Base-by-base conservation (phyloP, 108 stramenopile species). In the Licmophora abbreviata region DNA sequence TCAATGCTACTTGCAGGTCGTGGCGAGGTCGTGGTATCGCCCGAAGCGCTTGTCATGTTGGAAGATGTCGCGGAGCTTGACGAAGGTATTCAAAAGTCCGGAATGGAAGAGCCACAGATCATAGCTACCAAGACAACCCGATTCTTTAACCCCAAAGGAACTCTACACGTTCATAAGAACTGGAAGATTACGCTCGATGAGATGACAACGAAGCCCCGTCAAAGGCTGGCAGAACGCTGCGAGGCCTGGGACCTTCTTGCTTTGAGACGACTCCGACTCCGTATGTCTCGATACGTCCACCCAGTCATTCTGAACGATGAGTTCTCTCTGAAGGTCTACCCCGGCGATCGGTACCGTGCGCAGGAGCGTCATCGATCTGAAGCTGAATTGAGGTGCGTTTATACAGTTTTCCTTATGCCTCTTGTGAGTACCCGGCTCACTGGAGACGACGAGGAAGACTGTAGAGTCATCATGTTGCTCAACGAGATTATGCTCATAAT, bases 211-310 rank as follows among this genome's bases (percentile, higher is more conserved):
- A 50, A 50, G 15, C 48, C 48, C 2, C 27, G 48, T 2, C 31
- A 50, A 32, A 29, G 30, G 29, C 24, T 50, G 12, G 48, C 48
- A 12, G 15, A 31, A 32, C 26, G 48, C 17, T 50, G 48, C 8
- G 29, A 50, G 3, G 54, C 52, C 30, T 58, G 75, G 37, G 62
- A 68, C 20, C 26, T 11, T 20, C 32, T 54, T 1, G 79, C 74
- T 26, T 51, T 81, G 36, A 48, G 29, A 15, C 68, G 65, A 37
- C 51, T 81, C 22, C 76, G 69, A 26, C 48, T 43, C 43, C 59
- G 59, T 54, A 67, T 88, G 64, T 73, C 85, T 7, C 67, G 79
- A 0, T 88, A 83, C 48, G 82, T 81, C 11, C 86, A 88, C 58
- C 79, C 79, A 1, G 86, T 83, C 14, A 72, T 88, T 43, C 63